Evolutionary conservation across 1,284 basidiomycete species (phyloP).

Genomic region (Macrocystidia cucumis): DNA sequence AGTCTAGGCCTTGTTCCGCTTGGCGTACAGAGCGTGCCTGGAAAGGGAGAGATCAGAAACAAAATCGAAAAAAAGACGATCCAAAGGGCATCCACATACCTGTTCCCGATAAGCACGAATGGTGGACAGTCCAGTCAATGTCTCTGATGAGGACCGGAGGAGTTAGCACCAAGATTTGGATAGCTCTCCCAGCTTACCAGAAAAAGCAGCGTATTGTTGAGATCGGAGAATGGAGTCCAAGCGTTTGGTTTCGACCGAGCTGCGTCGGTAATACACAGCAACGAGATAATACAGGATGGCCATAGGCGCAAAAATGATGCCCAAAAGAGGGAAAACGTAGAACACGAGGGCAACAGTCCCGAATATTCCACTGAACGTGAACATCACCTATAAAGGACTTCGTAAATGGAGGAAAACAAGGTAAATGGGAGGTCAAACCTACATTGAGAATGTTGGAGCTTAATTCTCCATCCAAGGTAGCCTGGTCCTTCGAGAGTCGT

Average conservation of each 20-base stretch:
- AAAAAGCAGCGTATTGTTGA: slow-evolving; percentile 40
- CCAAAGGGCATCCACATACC: slow-evolving; percentile 14
- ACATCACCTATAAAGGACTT: slow-evolving; percentile 30
- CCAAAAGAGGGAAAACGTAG: slow-evolving; percentile 48
- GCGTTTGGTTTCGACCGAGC: slow-evolving; percentile 54
- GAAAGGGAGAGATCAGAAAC: background rate
- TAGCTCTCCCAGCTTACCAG: slow-evolving; percentile 19
- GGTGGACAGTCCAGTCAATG: slow-evolving; percentile 35
- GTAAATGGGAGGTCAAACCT: slow-evolving; percentile 15
- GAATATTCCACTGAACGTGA: slow-evolving; percentile 33
- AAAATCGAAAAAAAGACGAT: background rate
- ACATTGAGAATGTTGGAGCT: slow-evolving; percentile 32
- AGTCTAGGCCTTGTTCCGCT: slow-evolving; percentile 56
- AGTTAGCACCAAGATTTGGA: background rate
- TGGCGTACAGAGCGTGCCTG: slow-evolving; percentile 37
- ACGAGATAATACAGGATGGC: slow-evolving; percentile 34
- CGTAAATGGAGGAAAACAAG: slow-evolving; percentile 15
- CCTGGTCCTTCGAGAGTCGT: slow-evolving; percentile 58
- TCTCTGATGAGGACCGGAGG: slow-evolving; percentile 20
- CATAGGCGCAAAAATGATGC: slow-evolving; percentile 44
- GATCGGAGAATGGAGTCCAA: slow-evolving; percentile 60
- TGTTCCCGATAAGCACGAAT: slow-evolving; percentile 36
- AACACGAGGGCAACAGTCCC: slow-evolving; percentile 46
- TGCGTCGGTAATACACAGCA: slow-evolving; percentile 40
- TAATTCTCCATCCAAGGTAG: slow-evolving; percentile 46